phyloP scores from a whole-genome alignment of 305 asterid species.

The Fraxinus platypoda region DNA sequence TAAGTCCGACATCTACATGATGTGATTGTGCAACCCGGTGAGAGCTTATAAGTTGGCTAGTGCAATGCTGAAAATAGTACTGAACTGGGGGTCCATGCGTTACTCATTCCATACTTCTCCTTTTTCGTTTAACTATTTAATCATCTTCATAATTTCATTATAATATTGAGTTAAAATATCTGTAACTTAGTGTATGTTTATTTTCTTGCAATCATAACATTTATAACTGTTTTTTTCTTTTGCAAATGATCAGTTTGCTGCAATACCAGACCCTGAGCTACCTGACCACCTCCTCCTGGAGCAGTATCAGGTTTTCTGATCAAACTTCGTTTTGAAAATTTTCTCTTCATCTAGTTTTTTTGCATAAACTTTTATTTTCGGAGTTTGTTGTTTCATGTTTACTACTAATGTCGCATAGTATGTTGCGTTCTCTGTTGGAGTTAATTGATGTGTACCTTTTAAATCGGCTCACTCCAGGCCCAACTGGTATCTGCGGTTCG shows the following conservation, averaged over 20 bases:
- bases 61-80: not conserved
- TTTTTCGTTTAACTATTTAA: not conserved
- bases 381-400: not conserved
- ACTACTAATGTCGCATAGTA: constrained; percentile 19
- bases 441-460: constrained; percentile 15
- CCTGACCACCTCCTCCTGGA: constrained; percentile 94
- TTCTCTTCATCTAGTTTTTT: constrained; percentile 15
- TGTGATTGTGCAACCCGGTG: not conserved
- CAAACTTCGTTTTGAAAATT: constrained; percentile 18
- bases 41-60: not conserved
- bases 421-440: constrained; percentile 13
- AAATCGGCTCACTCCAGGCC: constrained; percentile 56
- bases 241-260: constrained; percentile 63
- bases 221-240: constrained; percentile 5
- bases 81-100: not conserved
- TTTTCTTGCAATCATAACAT: not conserved
- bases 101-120: not conserved
- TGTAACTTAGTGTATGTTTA: not conserved
- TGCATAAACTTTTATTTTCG: constrained; percentile 11
- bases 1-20: not conserved
- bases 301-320: constrained; percentile 78
- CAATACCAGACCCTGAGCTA: constrained; percentile 83
- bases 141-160: not conserved
- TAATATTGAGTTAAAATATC: constrained; percentile 1
- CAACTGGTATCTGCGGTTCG: constrained; percentile 96